These are phyloP conservation scores for Oryza brachyantha DNA, from an alignment of 176 grass and related monocot species.

Conservation along the genomic window DNA sequence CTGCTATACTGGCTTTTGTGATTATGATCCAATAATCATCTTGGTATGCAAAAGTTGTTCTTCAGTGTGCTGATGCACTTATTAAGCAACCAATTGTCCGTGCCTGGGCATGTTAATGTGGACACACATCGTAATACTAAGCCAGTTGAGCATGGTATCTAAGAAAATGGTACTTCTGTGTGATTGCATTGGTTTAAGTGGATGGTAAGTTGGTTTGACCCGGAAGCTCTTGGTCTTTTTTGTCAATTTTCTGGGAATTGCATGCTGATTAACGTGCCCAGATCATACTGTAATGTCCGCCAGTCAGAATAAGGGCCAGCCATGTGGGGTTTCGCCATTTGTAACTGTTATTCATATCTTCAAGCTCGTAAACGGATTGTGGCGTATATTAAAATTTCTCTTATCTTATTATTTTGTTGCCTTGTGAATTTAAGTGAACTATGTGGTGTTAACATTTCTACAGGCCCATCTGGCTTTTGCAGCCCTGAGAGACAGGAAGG, in stretches of 20 bases:
- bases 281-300: not conserved
- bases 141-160: too few relatives aligned
- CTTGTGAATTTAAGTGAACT: not conserved
- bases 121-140: too few relatives aligned
- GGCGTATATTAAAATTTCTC: not conserved
- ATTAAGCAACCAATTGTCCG: not conserved
- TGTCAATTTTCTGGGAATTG: not conserved
- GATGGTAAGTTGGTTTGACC: not conserved
- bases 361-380: not conserved
- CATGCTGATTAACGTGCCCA: not conserved
- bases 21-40: not conserved
- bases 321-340: not conserved
- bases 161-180: not conserved
- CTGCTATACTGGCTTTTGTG: not conserved
- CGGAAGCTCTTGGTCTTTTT: not conserved
- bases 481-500: constrained; percentile 86
- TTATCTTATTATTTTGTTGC: not conserved
- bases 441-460: constrained; percentile 10
- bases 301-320: not conserved
- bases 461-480: constrained; percentile 85
- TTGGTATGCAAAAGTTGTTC: not conserved
- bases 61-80: not conserved
- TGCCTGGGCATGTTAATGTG: too few relatives aligned
- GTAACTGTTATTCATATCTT: not conserved
- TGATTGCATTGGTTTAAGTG: not conserved